These are phyloP conservation scores for Circinella minor DNA, from an alignment of 371 early-diverging fungal genomes.

Conservation along the genomic window DNA sequence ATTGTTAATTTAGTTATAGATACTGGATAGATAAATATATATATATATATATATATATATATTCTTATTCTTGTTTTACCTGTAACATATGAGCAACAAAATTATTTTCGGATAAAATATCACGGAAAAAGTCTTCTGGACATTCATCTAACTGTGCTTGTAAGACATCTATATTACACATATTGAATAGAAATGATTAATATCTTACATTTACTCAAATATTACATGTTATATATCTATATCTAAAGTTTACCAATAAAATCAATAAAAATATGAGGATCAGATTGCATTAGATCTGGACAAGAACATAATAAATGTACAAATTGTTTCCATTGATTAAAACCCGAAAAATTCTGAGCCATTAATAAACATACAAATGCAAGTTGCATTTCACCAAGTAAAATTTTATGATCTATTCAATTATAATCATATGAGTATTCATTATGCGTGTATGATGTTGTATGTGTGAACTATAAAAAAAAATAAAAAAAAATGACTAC, in stretches of 20 bases:
- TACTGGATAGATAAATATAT: not conserved
- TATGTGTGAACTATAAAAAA: no score
- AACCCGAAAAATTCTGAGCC: slow-evolving; percentile 85
- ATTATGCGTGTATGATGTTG: not conserved
- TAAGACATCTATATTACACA: slow-evolving; percentile 56
- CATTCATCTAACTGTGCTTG: slow-evolving; percentile 74
- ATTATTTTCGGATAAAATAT: slow-evolving; percentile 73
- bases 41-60: no score
- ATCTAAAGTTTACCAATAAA: slow-evolving; percentile 57
- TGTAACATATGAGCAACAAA: slow-evolving; percentile 64
- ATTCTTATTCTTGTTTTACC: slow-evolving; percentile 25
- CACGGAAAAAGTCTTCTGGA: slow-evolving; percentile 81
- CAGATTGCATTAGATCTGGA: slow-evolving; percentile 57
- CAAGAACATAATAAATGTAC: slow-evolving; percentile 75
- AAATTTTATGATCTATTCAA: slow-evolving; percentile 35
- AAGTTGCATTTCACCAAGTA: slow-evolving; percentile 85
- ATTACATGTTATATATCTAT: not conserved
- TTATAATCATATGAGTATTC: not conserved
- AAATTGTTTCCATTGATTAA: slow-evolving; percentile 89
- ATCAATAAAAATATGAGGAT: slow-evolving; percentile 49
- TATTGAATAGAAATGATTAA: not conserved
- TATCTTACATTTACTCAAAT: not conserved
- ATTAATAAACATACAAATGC: slow-evolving; percentile 81
- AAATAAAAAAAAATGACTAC: no score
- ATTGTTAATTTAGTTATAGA: no score